A percentile compares a stretch with the other conserved stretches of the same genome.
phyloP scores from a whole-genome alignment of 2,329 filamentous ascomycete genomes.

The Diplodia sapinea region DNA sequence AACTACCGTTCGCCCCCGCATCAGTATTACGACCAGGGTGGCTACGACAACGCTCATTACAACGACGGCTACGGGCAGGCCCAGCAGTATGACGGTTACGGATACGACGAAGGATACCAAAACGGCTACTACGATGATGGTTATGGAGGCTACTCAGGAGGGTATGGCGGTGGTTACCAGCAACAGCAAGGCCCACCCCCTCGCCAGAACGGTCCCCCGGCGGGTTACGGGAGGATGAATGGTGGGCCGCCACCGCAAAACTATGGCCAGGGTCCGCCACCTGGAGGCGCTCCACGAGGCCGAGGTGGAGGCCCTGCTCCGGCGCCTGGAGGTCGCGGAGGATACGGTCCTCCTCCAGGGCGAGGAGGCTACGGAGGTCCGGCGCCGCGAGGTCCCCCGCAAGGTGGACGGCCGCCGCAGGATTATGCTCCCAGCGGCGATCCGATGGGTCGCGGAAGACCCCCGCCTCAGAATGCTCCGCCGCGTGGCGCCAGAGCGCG shows the following conservation, averaged over 20 bases:
- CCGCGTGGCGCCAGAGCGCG: constrained; percentile 32
- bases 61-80: constrained; percentile 33
- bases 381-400: constrained; percentile 12
- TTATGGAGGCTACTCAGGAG: constrained; percentile 9
- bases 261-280: constrained; percentile 19
- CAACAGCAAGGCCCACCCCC: constrained; percentile 37
- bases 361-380: constrained; percentile 12
- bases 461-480: constrained; percentile 18
- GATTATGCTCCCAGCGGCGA: constrained; percentile 23
- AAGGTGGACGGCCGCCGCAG: constrained; percentile 18
- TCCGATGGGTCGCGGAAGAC: constrained; percentile 28
- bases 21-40: constrained; percentile 43
- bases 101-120: constrained; percentile 46
- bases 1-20: constrained; percentile 45
- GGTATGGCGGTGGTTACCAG: constrained; percentile 34
- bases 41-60: constrained; percentile 35
- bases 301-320: constrained; percentile 17
- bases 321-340: constrained; percentile 13
- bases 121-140: constrained; percentile 38
- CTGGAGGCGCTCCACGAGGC: constrained; percentile 20
- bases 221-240: constrained; percentile 37
- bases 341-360: constrained; percentile 24
- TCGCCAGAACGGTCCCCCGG: constrained; percentile 23
- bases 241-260: constrained; percentile 34
- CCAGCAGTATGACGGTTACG: constrained; percentile 45